Evolutionary conservation across 176 grass and related monocot genomes (phyloP), one percentile per base, ranked within the genome.

Genomic region (Eragrostis nindensis): DNA sequence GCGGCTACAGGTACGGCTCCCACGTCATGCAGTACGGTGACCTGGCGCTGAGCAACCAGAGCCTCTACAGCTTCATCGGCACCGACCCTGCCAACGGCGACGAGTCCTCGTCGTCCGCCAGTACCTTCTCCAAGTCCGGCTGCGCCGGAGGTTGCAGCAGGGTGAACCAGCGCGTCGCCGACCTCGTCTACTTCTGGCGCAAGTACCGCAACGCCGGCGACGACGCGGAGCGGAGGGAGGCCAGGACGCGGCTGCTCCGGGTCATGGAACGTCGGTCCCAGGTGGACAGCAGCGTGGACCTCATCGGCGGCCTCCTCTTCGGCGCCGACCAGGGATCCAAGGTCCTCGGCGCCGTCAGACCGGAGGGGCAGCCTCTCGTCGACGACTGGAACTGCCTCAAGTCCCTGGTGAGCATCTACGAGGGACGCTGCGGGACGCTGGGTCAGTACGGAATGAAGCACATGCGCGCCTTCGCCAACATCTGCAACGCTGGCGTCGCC

Each of bases 351-450:
- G 67, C 80, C 21, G 79, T 96, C 26, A 73, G 88, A 47, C 48
- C 83, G 27, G 54, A 73, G 21, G 88, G 86, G 36, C 83, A 53
- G 74, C 55, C 86, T 46, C 40, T 97, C 52, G 86, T 84, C 13
- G 90, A 97, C 66, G 88, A 97, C 68, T 97, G 94, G 90, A 71
- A 36, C 46, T 97, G 88, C 88, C 94, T 97, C 56, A 97, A 91
- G 68, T 76, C 69, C 4, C 48, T 80, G 81, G 93, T 89, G 70
- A 67, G 90, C 52, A 76, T 41, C 46, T 97, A 91, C 75, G 83
- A 97, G 80, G 32, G 6, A 40, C 68, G 85, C 5, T 97, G 94
- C 43, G 94, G 88, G 5, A 76, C 80, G 38, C 83, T 97, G 6
- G 70, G 57, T 1, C 90, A 93, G 74, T 97, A 97, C 44, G 94